These are phyloP conservation scores for Sordaria brevicollis DNA, from an alignment of 495 filamentous ascomycete genomes.

Conservation along the genomic window DNA sequence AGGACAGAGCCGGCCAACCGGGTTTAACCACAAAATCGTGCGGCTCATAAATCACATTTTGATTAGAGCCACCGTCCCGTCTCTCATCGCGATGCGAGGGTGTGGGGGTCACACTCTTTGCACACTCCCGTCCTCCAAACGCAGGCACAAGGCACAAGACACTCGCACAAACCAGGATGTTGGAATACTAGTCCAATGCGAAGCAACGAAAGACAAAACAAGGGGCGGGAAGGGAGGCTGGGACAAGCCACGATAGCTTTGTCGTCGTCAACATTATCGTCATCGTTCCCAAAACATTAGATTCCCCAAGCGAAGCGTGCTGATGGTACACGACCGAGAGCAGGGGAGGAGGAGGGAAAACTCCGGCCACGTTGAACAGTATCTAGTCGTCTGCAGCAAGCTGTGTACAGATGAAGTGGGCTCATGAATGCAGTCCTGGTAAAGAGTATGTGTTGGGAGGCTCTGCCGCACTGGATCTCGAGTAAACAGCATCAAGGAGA, in stretches of 20 bases:
- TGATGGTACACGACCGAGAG: not conserved
- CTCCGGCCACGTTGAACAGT: not conserved
- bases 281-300: too few species aligned
- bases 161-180: not conserved
- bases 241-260: not conserved
- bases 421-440: not conserved
- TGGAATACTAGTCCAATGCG: not conserved
- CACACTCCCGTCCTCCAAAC: not conserved
- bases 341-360: not conserved
- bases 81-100: not conserved
- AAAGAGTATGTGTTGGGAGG: not conserved
- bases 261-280: not conserved
- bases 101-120: not conserved
- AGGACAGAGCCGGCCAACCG: not conserved
- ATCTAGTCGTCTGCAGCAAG: not conserved
- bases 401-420: not conserved
- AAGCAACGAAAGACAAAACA: not conserved
- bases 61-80: not conserved
- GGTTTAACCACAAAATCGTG: not conserved
- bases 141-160: not conserved
- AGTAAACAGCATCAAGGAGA: not conserved
- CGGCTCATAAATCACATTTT: not conserved
- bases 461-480: not conserved
- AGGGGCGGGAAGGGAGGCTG: not conserved
- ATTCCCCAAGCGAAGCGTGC: too few species aligned